Base-by-base conservation (phyloP, 1,139 yeast genomes). In the Tardiomyces blankii region DNA sequence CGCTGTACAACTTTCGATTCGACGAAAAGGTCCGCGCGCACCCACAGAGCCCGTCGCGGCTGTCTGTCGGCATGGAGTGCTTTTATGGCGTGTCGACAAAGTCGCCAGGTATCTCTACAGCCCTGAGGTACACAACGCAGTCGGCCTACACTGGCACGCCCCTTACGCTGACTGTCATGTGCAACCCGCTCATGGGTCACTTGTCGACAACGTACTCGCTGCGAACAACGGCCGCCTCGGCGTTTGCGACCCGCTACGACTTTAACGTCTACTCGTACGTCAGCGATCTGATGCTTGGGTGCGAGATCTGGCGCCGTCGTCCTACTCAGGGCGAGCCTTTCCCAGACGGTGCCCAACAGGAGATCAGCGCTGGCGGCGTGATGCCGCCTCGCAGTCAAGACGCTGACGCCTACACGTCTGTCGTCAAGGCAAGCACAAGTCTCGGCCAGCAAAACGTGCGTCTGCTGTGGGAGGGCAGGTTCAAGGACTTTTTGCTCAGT, bases 161-260 rank as follows among this genome's bases (percentile, higher is more conserved):
- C 0, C 64, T 89, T 51, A 85, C 95, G 0, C 77, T 91, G 76
- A 85, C 97, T 0, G 60, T 91, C 33, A 82, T 95, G 1, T 74
- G 85, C 48, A 91, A 91, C 61, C 99, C 99, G 1, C 70, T 91
- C 12, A 72, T 91, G 62, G 99, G 98, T 2, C 94, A 89, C 54
- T 65, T 93, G 5, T 82, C 95, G 1, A 82, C 95, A 1, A 83
- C 95, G 0, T 91, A 91, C 61, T 79, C 96, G 0, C 87, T 91
- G 32, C 80, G 82, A 57, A 85, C 96, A 0, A 77, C 88, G 6
- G 74, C 78, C 0, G 77, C 80, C 13, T 75, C 94, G 1, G 82
- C 95, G 0, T 81, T 91, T 51, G 80, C 91, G 44, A 84, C 95
- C 3, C 74, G 84, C 47, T 88, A 88, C 59, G 96, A 87, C 58